Evolutionary conservation across 1,284 basidiomycete genomes (phyloP), one percentile per base, ranked within the genome.

Genomic region (Microbotryomycetes sp.): DNA sequence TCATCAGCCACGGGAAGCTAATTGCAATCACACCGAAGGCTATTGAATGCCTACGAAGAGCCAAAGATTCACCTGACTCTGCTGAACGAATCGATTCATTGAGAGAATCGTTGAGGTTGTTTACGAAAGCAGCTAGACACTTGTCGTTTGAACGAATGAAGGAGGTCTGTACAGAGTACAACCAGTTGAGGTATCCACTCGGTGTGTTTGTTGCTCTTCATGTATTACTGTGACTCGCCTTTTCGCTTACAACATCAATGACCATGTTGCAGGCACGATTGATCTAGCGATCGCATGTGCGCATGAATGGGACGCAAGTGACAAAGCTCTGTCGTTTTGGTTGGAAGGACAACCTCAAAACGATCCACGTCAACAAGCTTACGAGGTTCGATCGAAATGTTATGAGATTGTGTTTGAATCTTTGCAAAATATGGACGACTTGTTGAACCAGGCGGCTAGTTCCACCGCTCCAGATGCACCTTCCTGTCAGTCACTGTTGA

Each of bases 11-110:
- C 3, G 29, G 42, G 26, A n/a, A 55, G 49, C 26, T 30, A 23
- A 51, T 16, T 25, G 29, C 50, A 36, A 4, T 51, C 48, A 3
- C 26, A 28, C 55, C 53, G 53, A 70, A 92, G 88, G 94, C 94
- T 1, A 88, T 91, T 73, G 96, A 99, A 77, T 90, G 87, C 69
- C 82, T 97, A 49, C 87, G 92, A 6, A 88, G 89, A 70, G 92
- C 96, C 26, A 86, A 88, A 52, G 90, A 93, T 74, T 85, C 88
- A 16, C 80, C 82, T 54, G 87, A 86, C 72, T 80, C 81, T 4
- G 75, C 78, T 2, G 91, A 94, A 74, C 82, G 85, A 58, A 83
- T 85, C 60, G 85, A 85, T 59, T 85, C 82, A 79, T 80, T 96
- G 45, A 81, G 82, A 47, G 91, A 96, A 76, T 91, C 91, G 0